Conservation (phyloP, 495 filamentous ascomycete species). For the Talaromyces borbonicus region DNA sequence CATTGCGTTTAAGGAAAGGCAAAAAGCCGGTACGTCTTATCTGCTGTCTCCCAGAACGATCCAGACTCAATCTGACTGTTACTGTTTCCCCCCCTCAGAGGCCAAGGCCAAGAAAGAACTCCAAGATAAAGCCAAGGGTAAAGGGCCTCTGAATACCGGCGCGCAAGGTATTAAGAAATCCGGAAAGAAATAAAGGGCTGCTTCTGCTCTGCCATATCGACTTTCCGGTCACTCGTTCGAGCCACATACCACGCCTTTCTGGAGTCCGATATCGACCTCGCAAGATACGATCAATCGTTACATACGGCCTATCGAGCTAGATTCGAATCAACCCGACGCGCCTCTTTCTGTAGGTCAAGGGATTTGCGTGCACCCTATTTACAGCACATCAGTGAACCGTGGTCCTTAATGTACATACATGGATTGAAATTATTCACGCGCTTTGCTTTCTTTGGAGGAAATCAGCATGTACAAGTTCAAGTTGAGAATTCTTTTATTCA, state of each 20-base stretch:
- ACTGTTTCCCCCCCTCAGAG: conserved; percentile 32
- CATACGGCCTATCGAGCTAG: conserved; percentile 5
- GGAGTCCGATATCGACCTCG: neutral
- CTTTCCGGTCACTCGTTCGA: neutral
- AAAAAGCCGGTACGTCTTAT: conserved; percentile 58
- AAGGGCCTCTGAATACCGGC: conserved; percentile 60
- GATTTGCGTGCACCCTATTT: no score
- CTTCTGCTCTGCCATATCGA: neutral
- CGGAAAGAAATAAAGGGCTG: conserved; percentile 61
- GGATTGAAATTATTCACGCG: no score
- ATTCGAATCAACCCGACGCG: no score
- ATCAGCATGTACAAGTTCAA: no score
- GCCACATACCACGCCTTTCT: neutral
- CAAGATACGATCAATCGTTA: no score
- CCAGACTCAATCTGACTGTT: no score
- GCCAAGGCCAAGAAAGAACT: conserved; percentile 70
- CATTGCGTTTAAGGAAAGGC: conserved; percentile 63
- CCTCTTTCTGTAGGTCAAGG: no score
- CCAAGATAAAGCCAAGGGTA: conserved; percentile 51
- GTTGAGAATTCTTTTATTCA: no score
- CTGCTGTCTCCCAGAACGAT: no score
- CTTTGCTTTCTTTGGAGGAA: no score
- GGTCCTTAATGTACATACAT: no score
- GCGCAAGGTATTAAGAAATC: conserved; percentile 84
- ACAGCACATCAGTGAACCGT: no score